A percentile compares a stretch with the other conserved stretches of the same genome.
Conservation (phyloP, 108 stramenopile species). For the Nannochloropsis salina region DNA sequence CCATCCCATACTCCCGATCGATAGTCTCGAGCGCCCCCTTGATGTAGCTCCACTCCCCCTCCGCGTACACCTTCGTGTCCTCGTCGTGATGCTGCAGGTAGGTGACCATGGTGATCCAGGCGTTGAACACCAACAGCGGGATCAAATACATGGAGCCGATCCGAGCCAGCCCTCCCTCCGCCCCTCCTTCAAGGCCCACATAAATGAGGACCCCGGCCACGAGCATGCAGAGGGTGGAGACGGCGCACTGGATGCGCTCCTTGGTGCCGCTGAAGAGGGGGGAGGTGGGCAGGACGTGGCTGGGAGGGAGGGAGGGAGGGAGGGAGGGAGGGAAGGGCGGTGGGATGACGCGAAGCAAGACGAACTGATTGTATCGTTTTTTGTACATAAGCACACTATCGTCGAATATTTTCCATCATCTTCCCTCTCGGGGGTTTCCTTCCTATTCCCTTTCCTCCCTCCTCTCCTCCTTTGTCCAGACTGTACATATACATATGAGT, state of each 20-base stretch:
- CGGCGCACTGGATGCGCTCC: slow-evolving; percentile 44
- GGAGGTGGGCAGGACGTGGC: not conserved
- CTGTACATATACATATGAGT: too few relatives aligned
- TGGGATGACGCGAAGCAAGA: not conserved
- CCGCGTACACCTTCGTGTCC: slow-evolving; percentile 72
- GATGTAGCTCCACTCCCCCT: slow-evolving; percentile 67
- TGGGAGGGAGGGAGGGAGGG: not conserved
- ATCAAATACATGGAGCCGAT: slow-evolving; percentile 61
- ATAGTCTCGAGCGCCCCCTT: slow-evolving; percentile 78
- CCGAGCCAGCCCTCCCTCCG: not conserved
- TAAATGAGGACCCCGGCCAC: not conserved
- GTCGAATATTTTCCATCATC: too few relatives aligned
- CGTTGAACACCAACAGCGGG: slow-evolving; percentile 69
- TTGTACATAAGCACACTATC: too few relatives aligned
- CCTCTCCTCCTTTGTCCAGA: too few relatives aligned
- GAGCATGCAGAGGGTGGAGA: slow-evolving; percentile 26
- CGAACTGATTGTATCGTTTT: not conserved
- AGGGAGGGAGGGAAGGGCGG: not conserved
- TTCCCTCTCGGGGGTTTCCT: too few relatives aligned
- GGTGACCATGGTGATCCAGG: slow-evolving; percentile 86
- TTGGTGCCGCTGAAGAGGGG: slow-evolving; percentile 30
- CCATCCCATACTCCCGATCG: slow-evolving; percentile 73
- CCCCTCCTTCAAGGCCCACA: slow-evolving; percentile 18
- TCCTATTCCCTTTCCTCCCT: too few relatives aligned
- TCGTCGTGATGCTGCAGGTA: slow-evolving; percentile 82